Base-by-base conservation (phyloP, 768 basidiomycete genomes). In the Leucocoprinus birnbaumii region DNA sequence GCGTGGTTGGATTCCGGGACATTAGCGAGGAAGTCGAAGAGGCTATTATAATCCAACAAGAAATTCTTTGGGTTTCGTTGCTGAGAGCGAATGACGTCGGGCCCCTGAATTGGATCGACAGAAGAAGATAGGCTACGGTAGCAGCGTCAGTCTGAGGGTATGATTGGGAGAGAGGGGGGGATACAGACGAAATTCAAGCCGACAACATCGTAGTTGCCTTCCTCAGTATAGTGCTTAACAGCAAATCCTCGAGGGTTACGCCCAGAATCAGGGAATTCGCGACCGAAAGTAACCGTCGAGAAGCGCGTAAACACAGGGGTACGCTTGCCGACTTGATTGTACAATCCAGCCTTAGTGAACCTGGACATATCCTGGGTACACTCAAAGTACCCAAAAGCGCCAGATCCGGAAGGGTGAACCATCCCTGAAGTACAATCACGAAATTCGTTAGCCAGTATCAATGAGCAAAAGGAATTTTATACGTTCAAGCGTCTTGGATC, bases 191-290 rank as follows among this genome's bases (percentile, higher is more conserved):
- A 57, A 35, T 57, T 57, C 7, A 57, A 41, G 4, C 56, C 56
- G 3, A 57, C 56, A 10, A 57, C 56, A 41, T 57, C 56, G 22
- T 57, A 57, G 35, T 57, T 57, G 6, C 56, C 56, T 18, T 57
- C 35, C 34, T 57, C 56, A 14, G 56, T 57, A 45, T 57, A 57
- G 25, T 57, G 56, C 56, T 57, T 57, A 45, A 57, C 53, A 16
- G 56, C 56, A 24, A 57, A 57, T 26, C 51, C 56, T 10, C 56
- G 56, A 24, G 56, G 56, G 35, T 57, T 57, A 3, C 56, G 56
- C 10, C 56, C 50, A 16, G 50, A 51, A 38, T 57, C 56, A 16
- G 56, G 56, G 19, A 57, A 57, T 16, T 57, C 56, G 8, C 51
- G 49, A 26, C 56, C 56, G 48, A 57, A 57, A 27, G 56, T 57